Conservation (phyloP, 2,329 filamentous ascomycete genomes). For the Fusarium veterinarium region DNA sequence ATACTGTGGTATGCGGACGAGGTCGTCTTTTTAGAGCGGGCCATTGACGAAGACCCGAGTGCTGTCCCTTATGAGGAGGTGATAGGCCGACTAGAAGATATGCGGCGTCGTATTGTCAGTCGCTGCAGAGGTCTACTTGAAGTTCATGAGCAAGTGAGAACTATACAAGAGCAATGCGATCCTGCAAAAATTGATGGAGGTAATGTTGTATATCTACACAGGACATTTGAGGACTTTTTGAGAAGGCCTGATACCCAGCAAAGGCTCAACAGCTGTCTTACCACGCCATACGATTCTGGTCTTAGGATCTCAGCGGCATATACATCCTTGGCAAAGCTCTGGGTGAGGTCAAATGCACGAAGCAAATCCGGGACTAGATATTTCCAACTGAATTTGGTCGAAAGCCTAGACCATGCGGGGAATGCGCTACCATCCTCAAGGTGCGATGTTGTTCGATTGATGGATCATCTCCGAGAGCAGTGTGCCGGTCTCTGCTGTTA, state of each 20-base stretch:
- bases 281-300: neutral
- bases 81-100: neutral
- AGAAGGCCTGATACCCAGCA: rapidly evolving
- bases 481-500: neutral
- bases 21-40: neutral
- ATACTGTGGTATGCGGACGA: slow-evolving; percentile 17
- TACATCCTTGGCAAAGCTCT: neutral
- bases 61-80: rapidly evolving
- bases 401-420: neutral
- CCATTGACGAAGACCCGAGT: rapidly evolving
- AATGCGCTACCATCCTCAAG: rapidly evolving
- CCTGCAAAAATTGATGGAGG: rapidly evolving
- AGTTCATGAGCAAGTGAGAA: neutral
- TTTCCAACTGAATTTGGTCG: too few species aligned
- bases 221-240: neutral
- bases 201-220: neutral
- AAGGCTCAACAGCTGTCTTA: neutral
- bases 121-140: slow-evolving; percentile 17
- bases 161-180: too few species aligned
- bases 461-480: neutral
- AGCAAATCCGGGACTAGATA: too few species aligned
- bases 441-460: neutral
- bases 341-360: too few species aligned
- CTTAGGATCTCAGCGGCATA: neutral
- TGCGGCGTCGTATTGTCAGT: slow-evolving; percentile 6